Base-by-base conservation (phyloP, 345 rosid genomes). In the Lepidium sativum region DNA sequence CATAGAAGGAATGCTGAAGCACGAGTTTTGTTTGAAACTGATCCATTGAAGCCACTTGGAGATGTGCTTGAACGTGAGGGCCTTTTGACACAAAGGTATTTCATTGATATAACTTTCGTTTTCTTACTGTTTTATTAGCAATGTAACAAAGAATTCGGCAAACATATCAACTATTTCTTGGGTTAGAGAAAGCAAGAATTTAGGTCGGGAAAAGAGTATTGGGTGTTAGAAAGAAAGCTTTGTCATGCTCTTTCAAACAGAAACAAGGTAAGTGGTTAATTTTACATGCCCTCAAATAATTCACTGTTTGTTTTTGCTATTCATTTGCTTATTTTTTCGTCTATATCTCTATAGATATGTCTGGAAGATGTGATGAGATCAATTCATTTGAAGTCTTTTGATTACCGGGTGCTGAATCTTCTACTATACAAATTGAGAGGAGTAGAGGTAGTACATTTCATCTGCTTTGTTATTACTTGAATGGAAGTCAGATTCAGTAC, bases 211-310 rank as follows among this genome's bases (percentile, higher is more conserved):
- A 79, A 78, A 61, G 98, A 85, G 79, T 92, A 84, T 54, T 92
- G 97, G 98, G 76, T 84, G 62, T 68, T 92, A 56, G 98, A 92
- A 76, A 86, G 98, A 82, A 82, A 81, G 78, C 94, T 89, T 25
- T 89, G 98, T 67, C 69, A 67, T 73, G 87, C 87, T 58, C 79
- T 87, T 53, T 68, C 66, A 52, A 68, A 54, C 53, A 74, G 77
- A 72, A 60, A 74, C 8, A 76, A 77, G 86, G 97, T 92, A 65
- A 14, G 33, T 29, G 6, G 23, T 60, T 54, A 31, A 44, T 39
- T 33, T 67, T 18, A 60, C 18, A 27, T 58, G 52, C 54, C 39
- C 4, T 65, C 9, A 47, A 49, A 42, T 38, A 39, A 31, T 31
- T 39, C 41, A 8, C 10, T 35, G 18, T 59, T 57, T 33, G 2